phyloP scores from a whole-genome alignment of 2,329 filamentous ascomycete genomes.

The Colletotrichum viniferum region DNA sequence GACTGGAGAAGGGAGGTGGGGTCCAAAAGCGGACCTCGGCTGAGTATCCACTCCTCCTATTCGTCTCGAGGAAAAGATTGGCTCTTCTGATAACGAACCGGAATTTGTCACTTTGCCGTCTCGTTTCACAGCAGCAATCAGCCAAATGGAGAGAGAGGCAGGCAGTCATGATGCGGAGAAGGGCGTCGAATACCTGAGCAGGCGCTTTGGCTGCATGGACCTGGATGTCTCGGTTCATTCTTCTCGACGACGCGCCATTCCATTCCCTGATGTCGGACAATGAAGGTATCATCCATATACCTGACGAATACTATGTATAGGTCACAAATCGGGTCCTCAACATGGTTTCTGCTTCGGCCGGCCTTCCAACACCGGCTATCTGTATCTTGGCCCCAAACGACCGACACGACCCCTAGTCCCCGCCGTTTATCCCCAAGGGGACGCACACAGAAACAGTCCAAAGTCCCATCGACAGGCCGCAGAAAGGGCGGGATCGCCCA shows the following conservation, averaged over 20 bases:
- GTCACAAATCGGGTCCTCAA: background rate
- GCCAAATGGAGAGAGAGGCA: background rate
- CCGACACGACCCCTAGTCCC: background rate
- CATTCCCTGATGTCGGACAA: background rate
- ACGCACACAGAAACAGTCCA: background rate
- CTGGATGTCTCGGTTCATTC: background rate
- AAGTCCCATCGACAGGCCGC: background rate
- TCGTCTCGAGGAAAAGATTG: background rate
- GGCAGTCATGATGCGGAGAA: background rate
- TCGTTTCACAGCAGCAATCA: background rate
- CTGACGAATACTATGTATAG: background rate
- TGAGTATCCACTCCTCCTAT: background rate
- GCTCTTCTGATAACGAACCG: background rate
- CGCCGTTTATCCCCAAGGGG: conserved; percentile 7
- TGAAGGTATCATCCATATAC: background rate
- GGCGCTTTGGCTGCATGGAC: background rate
- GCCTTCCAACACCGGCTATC: background rate
- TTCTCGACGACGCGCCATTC: background rate
- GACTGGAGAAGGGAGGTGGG: background rate
- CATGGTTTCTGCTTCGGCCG: background rate
- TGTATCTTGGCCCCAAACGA: conserved; percentile 5
- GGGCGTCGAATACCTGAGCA: background rate
- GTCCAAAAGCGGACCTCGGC: conserved; percentile 11
- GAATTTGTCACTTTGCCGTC: background rate
- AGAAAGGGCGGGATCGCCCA: conserved; percentile 1